Base-by-base conservation (phyloP, 768 basidiomycete genomes). In the Phaeotremella skinneri region DNA sequence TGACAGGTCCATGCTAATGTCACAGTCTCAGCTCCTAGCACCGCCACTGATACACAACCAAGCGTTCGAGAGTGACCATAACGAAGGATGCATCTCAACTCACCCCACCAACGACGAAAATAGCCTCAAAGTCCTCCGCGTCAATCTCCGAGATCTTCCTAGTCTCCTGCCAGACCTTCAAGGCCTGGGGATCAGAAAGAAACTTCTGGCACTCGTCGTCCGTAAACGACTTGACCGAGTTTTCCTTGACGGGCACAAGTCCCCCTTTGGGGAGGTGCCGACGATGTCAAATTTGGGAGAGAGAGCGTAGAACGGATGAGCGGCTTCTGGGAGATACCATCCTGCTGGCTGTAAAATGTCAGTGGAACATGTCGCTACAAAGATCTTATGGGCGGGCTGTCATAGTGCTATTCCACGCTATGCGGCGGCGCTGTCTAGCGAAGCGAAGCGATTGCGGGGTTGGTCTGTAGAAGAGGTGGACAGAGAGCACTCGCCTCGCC, bases 281-380 rank as follows among this genome's bases (percentile, higher is more conserved):
- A 83, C 84, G 67, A 87, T 81, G 34, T 76, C 77, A 64, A 78
- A 80, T 56, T 83, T 79, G 21, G 82, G 81, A 2, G 73, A 69
- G 30, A 86, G 55, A 49, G 80, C 73, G 68, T 84, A 85, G 76
- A 85, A 87, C 0, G 87, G 86, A 72, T 88, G 87, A 0, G 86
- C 85, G 13, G 84, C 84, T 73, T 91, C 88, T 3, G 87, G 86
- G 30, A 89, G 81, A 75, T 84, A 90, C 85, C 85, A 89, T 21
- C 88, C 87, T 27, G 58, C 64, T n/a, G 45, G 30, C 37, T 58
- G 45, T n/a, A n/a, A n/a, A n/a, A n/a, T n/a, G n/a, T n/a, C n/a
- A n/a, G n/a, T n/a, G n/a, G n/a, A n/a, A n/a, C n/a, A n/a, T n/a
- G n/a, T n/a, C n/a, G n/a, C n/a, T n/a, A n/a, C n/a, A n/a, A n/a